Percentiles rank a stretch among this genome's conserved stretches.
These are phyloP conservation scores for Trichophyton mentagrophytes DNA, from an alignment of 2,329 filamentous ascomycete species.

Conservation along the genomic window DNA sequence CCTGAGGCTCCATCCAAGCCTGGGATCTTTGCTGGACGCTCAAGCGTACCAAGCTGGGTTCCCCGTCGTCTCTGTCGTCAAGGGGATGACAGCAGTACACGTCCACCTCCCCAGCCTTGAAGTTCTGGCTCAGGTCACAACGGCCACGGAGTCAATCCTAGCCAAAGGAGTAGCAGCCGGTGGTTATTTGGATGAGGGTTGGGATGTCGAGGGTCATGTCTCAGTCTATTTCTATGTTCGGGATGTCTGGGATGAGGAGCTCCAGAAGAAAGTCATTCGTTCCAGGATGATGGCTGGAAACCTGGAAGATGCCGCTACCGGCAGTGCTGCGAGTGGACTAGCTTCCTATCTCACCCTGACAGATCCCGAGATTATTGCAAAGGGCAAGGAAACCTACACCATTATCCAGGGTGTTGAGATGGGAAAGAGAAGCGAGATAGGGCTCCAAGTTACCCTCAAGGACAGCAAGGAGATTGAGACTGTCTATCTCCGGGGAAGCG, in stretches of 20 bases:
- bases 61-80: conserved; percentile 51
- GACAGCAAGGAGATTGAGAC: conserved; percentile 15
- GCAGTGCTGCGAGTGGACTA: conserved; percentile 38
- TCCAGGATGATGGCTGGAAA: conserved; percentile 21
- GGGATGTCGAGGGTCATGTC: conserved; percentile 18
- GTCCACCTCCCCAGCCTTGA: conserved; percentile 44
- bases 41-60: conserved; percentile 21
- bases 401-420: conserved; percentile 42
- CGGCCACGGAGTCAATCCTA: conserved; percentile 14
- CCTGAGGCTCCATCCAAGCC: conserved; percentile 16
- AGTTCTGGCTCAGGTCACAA: conserved; percentile 36
- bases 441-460: conserved; percentile 32
- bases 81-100: conserved; percentile 49
- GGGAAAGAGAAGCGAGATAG: conserved; percentile 38
- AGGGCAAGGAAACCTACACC: conserved; percentile 10
- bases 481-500: conserved; percentile 13
- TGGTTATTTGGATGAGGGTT: conserved; percentile 16
- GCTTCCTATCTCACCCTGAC: conserved; percentile 32
- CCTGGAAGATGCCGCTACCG: conserved; percentile 40
- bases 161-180: conserved; percentile 13
- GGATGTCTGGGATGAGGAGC: conserved; percentile 14
- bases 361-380: conserved; percentile 17
- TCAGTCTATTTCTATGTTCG: conserved; percentile 22
- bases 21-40: conserved; percentile 15
- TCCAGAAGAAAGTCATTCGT: conserved; percentile 18